A percentile compares a stretch with the other conserved stretches of the same genome.
These are phyloP conservation scores for Xylaria sp. DNA, from an alignment of 2,329 filamentous ascomycete species.

Conservation along the genomic window DNA sequence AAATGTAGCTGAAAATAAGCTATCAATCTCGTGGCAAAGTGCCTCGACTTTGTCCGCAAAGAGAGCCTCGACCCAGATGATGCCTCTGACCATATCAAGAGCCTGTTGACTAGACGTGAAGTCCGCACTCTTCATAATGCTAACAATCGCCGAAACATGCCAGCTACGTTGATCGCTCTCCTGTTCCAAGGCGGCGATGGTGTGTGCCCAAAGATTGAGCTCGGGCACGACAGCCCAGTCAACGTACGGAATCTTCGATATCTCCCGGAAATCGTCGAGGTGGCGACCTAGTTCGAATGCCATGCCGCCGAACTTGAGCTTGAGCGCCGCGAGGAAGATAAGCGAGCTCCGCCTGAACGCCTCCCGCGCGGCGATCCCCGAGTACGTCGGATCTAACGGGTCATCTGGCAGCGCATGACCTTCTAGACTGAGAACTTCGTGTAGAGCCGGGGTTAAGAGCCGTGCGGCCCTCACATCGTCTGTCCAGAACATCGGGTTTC, in stretches of 20 bases:
- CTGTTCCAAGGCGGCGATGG: conserved; percentile 44
- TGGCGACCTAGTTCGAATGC: conserved; percentile 41
- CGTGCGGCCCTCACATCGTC: conserved; percentile 44
- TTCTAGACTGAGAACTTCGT: conserved; percentile 43
- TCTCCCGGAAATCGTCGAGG: conserved; percentile 45
- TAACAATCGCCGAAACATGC: conserved; percentile 43
- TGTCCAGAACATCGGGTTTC: conserved; percentile 39
- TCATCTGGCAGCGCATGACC: conserved; percentile 42
- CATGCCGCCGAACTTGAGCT: conserved; percentile 40
- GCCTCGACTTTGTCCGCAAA: conserved; percentile 38
- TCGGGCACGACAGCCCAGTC: conserved; percentile 46
- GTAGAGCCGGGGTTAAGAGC: conserved; percentile 42
- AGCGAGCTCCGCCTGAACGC: conserved; percentile 45
- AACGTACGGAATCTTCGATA: conserved; percentile 44
- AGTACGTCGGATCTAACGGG: conserved; percentile 35
- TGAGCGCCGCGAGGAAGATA: conserved; percentile 44
- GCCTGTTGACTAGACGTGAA: conserved; percentile 38
- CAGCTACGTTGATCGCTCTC: conserved; percentile 38
- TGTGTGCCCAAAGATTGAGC: conserved; percentile 47
- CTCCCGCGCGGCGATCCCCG: conserved; percentile 43
- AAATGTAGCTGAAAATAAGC: no score
- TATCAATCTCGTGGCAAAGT: conserved; percentile 41
- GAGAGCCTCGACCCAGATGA: conserved; percentile 46
- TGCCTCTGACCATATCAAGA: conserved; percentile 41
- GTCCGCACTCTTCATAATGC: conserved; percentile 42